Base-by-base conservation (phyloP, 148 eudicot species). In the Vaccinium myrtillus region DNA sequence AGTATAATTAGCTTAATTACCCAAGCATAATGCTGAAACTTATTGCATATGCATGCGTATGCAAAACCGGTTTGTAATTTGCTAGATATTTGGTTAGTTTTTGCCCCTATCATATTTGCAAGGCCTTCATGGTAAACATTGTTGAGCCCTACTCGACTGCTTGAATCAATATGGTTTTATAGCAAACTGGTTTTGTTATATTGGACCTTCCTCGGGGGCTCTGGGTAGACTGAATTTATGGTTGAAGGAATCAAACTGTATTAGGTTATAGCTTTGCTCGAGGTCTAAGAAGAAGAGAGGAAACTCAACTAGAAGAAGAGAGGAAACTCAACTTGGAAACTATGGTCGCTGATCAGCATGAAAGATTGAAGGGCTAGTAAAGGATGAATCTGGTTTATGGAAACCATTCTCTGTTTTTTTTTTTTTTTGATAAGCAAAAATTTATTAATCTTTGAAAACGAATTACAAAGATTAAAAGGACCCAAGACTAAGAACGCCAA, bases 51-150 rank as follows among this genome's bases (percentile, higher is more conserved):
- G 63, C 81, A 78, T 54, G 59, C 48, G 27, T 27, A 5, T 54
- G 63, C 81, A 78, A 78, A 78, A 27, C 81, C 46, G 32, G 19
- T 14, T 50, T 77, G 39, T 77, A n/a, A 12, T 78, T 13, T 78
- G 46, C 19, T 14, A 27, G 54, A 15, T 78, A 14, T 19, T 78
- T 30, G 63, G 18, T 53, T 53, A 6, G 46, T 27, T 54, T 23
- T 9, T 48, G 18, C 14, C 19, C 73, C 74, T 30, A 18, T 69
- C 74, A 13, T 69, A 6, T 27, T 15, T 69, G 36, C 16, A 13
- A 27, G 74, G 74, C 74, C 1, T 69, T 69, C 74, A 69, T 75
- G 23, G 11, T 74, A 8, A 12, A 74, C 25, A 8, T 7, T 39
- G 1, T 39, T 74, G 77, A 30, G 19, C 51, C 19, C 48, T 74